These are phyloP conservation scores for Brassica cretica DNA, from an alignment of 345 rosid species.

Conservation along the genomic window DNA sequence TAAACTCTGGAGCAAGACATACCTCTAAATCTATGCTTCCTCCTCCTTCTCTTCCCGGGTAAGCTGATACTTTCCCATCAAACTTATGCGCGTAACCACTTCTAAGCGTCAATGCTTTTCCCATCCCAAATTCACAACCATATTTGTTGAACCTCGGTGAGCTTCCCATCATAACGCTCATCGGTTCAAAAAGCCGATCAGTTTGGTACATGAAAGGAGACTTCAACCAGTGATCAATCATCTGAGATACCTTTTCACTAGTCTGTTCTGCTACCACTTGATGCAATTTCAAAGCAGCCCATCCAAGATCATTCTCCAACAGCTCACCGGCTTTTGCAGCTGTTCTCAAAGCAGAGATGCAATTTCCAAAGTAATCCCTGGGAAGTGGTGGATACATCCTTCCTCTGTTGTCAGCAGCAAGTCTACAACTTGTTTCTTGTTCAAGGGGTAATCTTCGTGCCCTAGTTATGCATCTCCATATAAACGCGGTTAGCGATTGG, in stretches of 20 bases:
- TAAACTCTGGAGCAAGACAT: constrained; percentile 52
- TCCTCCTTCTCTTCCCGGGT: constrained; percentile 68
- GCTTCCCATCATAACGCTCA: constrained; percentile 73
- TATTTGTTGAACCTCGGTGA: constrained; percentile 81
- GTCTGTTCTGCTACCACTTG: constrained; percentile 49
- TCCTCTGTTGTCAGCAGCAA: constrained; percentile 53
- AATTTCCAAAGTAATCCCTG: constrained; percentile 66
- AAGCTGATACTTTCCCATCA: constrained; percentile 61
- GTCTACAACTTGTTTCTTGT: constrained; percentile 50
- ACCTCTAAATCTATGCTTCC: constrained; percentile 73
- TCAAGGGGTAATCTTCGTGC: constrained; percentile 42
- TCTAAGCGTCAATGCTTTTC: constrained; percentile 65
- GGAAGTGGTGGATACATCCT: constrained; percentile 57
- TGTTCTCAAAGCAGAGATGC: constrained; percentile 42
- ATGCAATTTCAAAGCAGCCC: constrained; percentile 69
- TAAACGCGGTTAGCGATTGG: constrained; percentile 60
- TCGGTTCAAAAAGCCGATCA: constrained; percentile 49
- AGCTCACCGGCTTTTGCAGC: constrained; percentile 54
- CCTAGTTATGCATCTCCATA: constrained; percentile 65
- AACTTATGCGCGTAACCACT: constrained; percentile 68
- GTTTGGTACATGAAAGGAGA: constrained; percentile 49
- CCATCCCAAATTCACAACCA: constrained; percentile 72
- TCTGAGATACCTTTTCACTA: constrained; percentile 38
- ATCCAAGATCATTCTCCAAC: constrained; percentile 52
- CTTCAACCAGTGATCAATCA: constrained; percentile 50